phyloP scores from a whole-genome alignment of 2,329 filamentous ascomycete genomes.

The Elsinoe arachidis region DNA sequence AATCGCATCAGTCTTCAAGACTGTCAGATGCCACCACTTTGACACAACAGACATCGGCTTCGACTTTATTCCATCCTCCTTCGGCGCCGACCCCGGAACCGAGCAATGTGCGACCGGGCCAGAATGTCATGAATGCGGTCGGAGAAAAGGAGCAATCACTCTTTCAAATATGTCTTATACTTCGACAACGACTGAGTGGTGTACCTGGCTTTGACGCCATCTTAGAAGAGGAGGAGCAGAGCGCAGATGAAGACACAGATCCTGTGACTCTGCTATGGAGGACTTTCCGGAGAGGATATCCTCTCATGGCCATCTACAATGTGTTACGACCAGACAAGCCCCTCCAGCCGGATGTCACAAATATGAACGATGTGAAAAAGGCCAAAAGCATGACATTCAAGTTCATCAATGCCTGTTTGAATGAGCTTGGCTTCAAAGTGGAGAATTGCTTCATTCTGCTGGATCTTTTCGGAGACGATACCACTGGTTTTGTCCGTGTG shows the following conservation, averaged over 20 bases:
- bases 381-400: constrained; percentile 85
- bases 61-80: constrained; percentile 36
- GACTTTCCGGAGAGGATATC: constrained; percentile 72
- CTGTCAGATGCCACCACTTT: constrained; percentile 37
- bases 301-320: constrained; percentile 84
- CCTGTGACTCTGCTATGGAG: constrained; percentile 89
- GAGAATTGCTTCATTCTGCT: constrained; percentile 85
- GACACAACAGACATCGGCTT: constrained; percentile 33
- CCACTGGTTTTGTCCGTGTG: constrained; percentile 87
- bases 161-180: constrained; percentile 85
- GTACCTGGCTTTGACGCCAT: constrained; percentile 73
- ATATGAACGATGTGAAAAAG: constrained; percentile 56
- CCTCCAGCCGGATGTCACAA: constrained; percentile 57
- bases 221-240: constrained; percentile 62
- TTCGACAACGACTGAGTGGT: constrained; percentile 71
- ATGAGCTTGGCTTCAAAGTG: constrained; percentile 68
- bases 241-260: constrained; percentile 59
- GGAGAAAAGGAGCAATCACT: constrained; percentile 86
- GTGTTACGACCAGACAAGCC: constrained; percentile 61
- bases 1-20: constrained; percentile 37
- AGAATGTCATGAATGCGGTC: constrained; percentile 95
- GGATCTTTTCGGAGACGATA: constrained; percentile 88
- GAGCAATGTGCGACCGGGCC: constrained; percentile 64
- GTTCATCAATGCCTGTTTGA: constrained; percentile 82
- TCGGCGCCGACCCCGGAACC: constrained; percentile 23